Evolutionary conservation across 140 eudicot genomes (phyloP), one percentile per base, ranked within the genome.

Genomic region (Oenanthe javanica): DNA sequence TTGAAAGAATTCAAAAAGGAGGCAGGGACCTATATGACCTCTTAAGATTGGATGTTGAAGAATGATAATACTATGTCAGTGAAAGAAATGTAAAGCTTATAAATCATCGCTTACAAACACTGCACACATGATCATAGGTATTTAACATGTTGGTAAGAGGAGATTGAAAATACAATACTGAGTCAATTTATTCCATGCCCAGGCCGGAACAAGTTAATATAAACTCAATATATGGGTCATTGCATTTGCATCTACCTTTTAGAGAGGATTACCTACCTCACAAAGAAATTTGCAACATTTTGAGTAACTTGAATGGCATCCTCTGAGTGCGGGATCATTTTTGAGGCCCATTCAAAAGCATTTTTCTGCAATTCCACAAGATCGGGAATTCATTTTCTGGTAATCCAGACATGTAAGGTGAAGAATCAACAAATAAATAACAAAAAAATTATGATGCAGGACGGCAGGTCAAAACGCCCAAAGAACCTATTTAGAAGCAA

Each of bases 261-360:
- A 50, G 48, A 1, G 81, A 61, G 48, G 45, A 67, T 72, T 51
- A n/a, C 81, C 36, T 80, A 94, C 98, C 98, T 87, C 19, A 92
- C 79, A 83, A 94, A 90, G 80, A 77, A 94, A 84, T 94, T 94
- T 79, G 98, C 98, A 85, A 88, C 97, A 84, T 87, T 82, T 83
- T 94, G 98, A 79, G 97, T 92, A 84, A 94, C 98, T 88, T 90
- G 95, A 81, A 94, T 51, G 66, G 98, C 98, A 81, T 90, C 95
- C 79, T 90, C 96, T 64, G 98, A 87, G 87, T 94, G 98, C 69
- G 98, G 98, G 83, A 94, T 92, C 91, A 51, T 77, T 4, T 93
- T 82, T 49, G 80, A 87, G 74, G 93, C 97, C 98, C 98, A 92
- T 83, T 92, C 98, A 78, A 92, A 94, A 81, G 97, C 97, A 94